A percentile compares a stretch with the other conserved stretches of the same genome.
Conservation (phyloP, 345 rosid species). For the Brassica juncea region DNA sequence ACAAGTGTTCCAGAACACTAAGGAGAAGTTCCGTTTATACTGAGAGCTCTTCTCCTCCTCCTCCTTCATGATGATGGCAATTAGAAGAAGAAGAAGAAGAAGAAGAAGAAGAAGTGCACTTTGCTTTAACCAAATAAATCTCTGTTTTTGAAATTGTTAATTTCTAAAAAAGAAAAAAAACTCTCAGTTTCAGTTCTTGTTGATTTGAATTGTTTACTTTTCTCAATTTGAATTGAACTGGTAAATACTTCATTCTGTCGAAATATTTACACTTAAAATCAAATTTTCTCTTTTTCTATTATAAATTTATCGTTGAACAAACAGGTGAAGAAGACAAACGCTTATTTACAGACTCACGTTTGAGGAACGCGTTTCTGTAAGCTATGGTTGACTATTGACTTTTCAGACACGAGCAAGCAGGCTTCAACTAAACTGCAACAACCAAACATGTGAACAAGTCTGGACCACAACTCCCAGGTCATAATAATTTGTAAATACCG, state of each 20-base stretch:
- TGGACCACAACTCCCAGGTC: constrained; percentile 34
- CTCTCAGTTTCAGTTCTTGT: constrained; percentile 10
- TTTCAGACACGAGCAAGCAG: background rate
- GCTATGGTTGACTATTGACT: no score
- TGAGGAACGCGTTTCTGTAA: no score
- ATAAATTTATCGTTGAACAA: background rate
- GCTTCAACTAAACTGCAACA: constrained; percentile 31
- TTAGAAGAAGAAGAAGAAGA: constrained; percentile 35
- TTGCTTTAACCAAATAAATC: constrained; percentile 31
- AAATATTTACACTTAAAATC: background rate
- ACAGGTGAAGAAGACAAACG: background rate
- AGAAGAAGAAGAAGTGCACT: constrained; percentile 26
- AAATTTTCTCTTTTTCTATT: no score
- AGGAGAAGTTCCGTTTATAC: constrained; percentile 73
- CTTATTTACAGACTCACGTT: no score
- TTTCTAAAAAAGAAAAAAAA: background rate
- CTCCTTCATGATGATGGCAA: background rate
- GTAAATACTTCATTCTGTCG: constrained; percentile 19
- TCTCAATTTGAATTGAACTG: constrained; percentile 19
- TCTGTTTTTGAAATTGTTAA: constrained; percentile 23
- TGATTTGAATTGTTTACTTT: background rate
- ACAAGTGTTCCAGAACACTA: constrained; percentile 87
- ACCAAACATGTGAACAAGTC: constrained; percentile 27
- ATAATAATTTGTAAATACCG: background rate
- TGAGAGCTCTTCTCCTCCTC: constrained; percentile 37